Base-by-base conservation (phyloP, 2,329 filamentous ascomycete genomes). In the Shiraia sp. region DNA sequence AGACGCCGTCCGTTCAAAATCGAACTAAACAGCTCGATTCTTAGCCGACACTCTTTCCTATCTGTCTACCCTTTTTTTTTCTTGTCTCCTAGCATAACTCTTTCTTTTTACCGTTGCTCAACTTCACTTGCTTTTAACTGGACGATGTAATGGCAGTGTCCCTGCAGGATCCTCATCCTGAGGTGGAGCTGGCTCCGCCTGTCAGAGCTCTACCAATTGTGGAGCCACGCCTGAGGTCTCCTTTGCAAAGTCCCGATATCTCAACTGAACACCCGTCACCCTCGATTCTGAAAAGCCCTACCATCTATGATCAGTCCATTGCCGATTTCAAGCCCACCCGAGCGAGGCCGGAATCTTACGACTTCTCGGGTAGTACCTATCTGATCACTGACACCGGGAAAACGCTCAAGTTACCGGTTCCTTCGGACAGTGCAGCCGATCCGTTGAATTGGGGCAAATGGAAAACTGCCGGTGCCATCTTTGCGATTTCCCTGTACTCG, bases 271-370 rank as follows among this genome's bases (percentile, higher is more conserved):
- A 22, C 8, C 19, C 4, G 8, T 22, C 19, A 22, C 19, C 8
- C 4, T 5, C 4, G 4, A 22, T 4, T 8, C 19, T 22, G 4
- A 8, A 4, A 8, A 22, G 19, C 19, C 19, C 4, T 8, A 22
- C 19, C 19, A 22, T 8, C 19, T 4, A 5, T 8, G 8, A 22
- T 22, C 4, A 8, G 8, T 22, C 19, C 4, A 22, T 22, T 8
- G 8, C 19, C 8, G 19, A 22, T 5, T 8, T 5, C 19, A 22
- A 22, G 19, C 19, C 19, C 19, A 8, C 19, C 19, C 4, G 19
- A 22, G 8, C 4, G 8, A 64, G 59, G 32, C 59, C 45, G 31
- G 54, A 64, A 34, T 64, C 60, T 10, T 64, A 54, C 39, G 43
- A 55, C 17, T 32, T 60, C 10, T 47, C 54, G 1, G 59, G 60